Evolutionary conservation across 2,329 filamentous ascomycete species (phyloP), one percentile per base, ranked within the genome.

Genomic region (Helicocarpus griseus): DNA sequence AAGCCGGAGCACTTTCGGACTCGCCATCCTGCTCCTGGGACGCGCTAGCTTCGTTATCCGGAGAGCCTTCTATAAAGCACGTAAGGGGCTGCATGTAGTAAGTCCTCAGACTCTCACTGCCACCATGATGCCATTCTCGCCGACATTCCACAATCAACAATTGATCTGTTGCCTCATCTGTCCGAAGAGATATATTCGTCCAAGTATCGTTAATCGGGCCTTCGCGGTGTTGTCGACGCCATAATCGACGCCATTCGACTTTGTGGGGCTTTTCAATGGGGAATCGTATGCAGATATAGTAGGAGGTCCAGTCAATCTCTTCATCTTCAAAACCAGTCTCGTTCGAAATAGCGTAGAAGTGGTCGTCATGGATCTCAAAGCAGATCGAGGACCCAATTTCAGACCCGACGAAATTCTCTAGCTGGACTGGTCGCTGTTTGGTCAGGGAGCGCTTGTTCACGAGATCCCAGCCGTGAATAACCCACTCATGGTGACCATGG

Each of bases 191-290:
- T 3, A 90, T 68, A 52, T 81, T 79, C 0, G 80, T 84, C 85
- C 86, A 90, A 2, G 83, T 77, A 58, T 89, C 82, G 57, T 89
- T 85, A 14, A 89, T 81, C 0, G 83, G 79, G 0, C 86, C 86
- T 63, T 89, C 85, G 26, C 70, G 71, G 57, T 87, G 82, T 47
- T 84, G 75, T 14, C 85, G 78, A 6, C 85, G 75, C 77, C 82
- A 88, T 41, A 83, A 74, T 19, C 71, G 68, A 50, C 74, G 73
- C n/a, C 70, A 68, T 55, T 77, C 68, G n/a, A 73, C 57, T 26
- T 68, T 65, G n/a, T 75, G 72, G 2, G 69, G 63, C 29, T 71
- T 60, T 6, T 58, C 53, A 5, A 87, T 69, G 1, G 77, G 78
- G 53, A 88, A 80, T 8, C 83, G 78, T 41, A 81, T 72, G 62